These are phyloP conservation scores for Dendrocalamus latiflorus DNA, from an alignment of 202 grass and related monocot genomes.

Conservation along the genomic window DNA sequence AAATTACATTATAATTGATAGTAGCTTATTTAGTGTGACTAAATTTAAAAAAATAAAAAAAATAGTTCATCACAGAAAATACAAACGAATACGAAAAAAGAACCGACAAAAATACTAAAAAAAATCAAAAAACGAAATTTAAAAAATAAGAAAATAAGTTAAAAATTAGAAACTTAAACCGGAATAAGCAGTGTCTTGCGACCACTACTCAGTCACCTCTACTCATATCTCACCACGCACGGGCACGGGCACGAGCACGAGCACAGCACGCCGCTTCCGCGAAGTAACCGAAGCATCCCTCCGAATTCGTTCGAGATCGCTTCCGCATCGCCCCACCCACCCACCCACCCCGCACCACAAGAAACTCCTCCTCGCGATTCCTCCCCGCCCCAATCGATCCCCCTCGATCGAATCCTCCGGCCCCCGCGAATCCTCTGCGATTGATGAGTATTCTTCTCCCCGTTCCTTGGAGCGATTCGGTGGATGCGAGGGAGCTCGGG, in stretches of 20 bases:
- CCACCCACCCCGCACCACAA: neutral
- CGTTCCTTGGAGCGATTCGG: constrained; percentile 17
- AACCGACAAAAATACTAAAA: too few species aligned
- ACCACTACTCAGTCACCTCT: too few species aligned
- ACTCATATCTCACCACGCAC: neutral
- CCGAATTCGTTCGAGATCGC: neutral
- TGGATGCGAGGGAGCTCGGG: constrained; percentile 41
- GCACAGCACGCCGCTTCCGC: neutral
- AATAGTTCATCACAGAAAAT: too few species aligned
- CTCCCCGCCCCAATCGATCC: neutral
- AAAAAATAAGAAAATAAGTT: too few species aligned
- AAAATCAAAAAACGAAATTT: too few species aligned
- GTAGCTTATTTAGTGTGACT: too few species aligned
- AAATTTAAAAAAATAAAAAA: too few species aligned
- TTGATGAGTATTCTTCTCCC: constrained; percentile 50
- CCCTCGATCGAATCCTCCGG: neutral
- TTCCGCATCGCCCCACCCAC: too few species aligned
- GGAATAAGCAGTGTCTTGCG: too few species aligned
- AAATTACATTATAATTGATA: too few species aligned
- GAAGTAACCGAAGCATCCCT: neutral
- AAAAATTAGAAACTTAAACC: too few species aligned
- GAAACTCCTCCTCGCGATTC: neutral
- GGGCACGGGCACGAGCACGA: neutral
- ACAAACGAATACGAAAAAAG: too few species aligned
- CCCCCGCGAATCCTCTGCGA: constrained; percentile 11